These are phyloP conservation scores for Zasmidium angulare DNA, from an alignment of 2,329 filamentous ascomycete species.

Conservation along the genomic window DNA sequence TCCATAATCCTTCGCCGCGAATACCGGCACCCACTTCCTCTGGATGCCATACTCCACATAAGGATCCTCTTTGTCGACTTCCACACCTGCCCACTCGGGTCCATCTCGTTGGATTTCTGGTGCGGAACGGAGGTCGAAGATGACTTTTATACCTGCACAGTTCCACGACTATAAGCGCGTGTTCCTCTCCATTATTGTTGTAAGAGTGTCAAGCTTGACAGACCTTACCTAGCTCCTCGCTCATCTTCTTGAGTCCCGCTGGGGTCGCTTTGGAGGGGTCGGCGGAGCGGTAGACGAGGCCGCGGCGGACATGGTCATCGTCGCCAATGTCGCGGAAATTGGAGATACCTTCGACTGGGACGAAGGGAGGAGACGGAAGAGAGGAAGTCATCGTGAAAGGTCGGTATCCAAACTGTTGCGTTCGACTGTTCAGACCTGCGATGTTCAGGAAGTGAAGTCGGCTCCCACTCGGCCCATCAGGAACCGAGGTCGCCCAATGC, in stretches of 20 bases:
- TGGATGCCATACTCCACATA: slow-evolving; percentile 49
- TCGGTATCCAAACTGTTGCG: not conserved
- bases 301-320: slow-evolving; percentile 46
- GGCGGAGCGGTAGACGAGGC: slow-evolving; percentile 66
- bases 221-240: slow-evolving; percentile 34
- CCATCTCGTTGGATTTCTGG: slow-evolving; percentile 55
- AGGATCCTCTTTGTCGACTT: slow-evolving; percentile 23
- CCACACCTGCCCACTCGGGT: slow-evolving; percentile 34
- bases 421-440: not conserved
- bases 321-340: slow-evolving; percentile 68
- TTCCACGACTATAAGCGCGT: too few species aligned
- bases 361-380: slow-evolving; percentile 35
- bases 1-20: slow-evolving; percentile 59
- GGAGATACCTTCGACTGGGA: slow-evolving; percentile 55
- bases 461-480: not conserved
- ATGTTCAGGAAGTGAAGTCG: not conserved
- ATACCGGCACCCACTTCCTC: slow-evolving; percentile 65
- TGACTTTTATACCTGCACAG: slow-evolving; percentile 57
- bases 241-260: slow-evolving; percentile 54
- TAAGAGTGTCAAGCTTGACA: not conserved
- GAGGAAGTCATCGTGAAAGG: slow-evolving; percentile 9
- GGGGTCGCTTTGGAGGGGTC: slow-evolving; percentile 61
- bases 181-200: too few species aligned
- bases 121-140: slow-evolving; percentile 68
- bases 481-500: not conserved